Base-by-base conservation (phyloP, 2,329 filamentous ascomycete genomes). In the Beauveria brongniartii region DNA sequence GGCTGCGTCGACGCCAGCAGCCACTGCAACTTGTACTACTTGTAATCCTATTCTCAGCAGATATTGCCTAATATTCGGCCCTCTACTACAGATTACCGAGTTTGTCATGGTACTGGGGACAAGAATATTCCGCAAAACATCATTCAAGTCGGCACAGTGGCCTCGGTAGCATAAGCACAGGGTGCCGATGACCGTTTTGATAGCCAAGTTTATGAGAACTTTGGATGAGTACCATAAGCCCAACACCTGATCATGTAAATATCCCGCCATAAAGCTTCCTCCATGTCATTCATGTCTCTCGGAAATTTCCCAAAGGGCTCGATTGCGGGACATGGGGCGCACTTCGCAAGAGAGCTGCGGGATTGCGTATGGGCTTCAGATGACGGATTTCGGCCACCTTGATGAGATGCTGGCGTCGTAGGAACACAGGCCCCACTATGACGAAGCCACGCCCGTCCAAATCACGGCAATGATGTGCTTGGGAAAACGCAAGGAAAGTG, bases 261-360 rank as follows among this genome's bases (percentile, higher is more conserved):
- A 18, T 24, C 52, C 7, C 40, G 3, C 43, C 54, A 47, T 43
- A 56, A 56, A 30, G 28, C 28, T 30, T 30, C 28, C 28, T 30
- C 28, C 28, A 30, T 30, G 26, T 26, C 26, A 26, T 26, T 28
- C 37, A 30, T 56, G 28, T 48, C n/a, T 14, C 18, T 24, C 54
- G 54, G 54, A 20, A 44, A n/a, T 20, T 56, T 56, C 54, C 54
- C 43, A 56, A 56, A 56, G 14, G 20, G 47, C n/a, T n/a, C n/a
- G 8, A 30, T 18, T 20, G 37, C 37, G 51, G 51, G 34, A 24
- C 20, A 22, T 41, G 20, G 12, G 12, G 12, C 37, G 37, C 52
- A 24, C 22, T 55, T 55, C 22, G 52, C 52, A 43, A 44, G 16
- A 26, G 3, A 43, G 40, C 34, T 26, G 43, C 54, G 28, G 54